phyloP scores from a whole-genome alignment of 148 eudicot species.

The Amaranthus cruentus region DNA sequence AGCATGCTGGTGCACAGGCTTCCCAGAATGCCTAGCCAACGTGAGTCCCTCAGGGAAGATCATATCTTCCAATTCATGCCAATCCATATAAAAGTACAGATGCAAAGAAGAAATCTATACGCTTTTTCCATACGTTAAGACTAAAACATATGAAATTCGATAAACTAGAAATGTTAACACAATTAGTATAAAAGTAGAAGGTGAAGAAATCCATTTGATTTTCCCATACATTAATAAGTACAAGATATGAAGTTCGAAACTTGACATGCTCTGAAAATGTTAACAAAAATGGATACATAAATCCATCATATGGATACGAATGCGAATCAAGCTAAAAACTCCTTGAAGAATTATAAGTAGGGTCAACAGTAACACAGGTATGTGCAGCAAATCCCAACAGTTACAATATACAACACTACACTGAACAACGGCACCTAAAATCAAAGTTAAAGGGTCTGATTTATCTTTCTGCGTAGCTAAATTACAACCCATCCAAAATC shows the following conservation, averaged over 20 bases:
- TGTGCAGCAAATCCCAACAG: conserved; percentile 46
- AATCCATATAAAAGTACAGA: too few species aligned
- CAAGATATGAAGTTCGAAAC: neutral
- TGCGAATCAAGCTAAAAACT: conserved; percentile 20
- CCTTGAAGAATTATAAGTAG: conserved; percentile 18
- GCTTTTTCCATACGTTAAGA: too few species aligned
- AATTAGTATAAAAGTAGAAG: too few species aligned
- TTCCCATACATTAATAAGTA: neutral
- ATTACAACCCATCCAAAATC: conserved; percentile 57
- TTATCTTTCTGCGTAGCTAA: conserved; percentile 47
- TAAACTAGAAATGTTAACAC: too few species aligned
- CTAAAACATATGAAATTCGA: too few species aligned
- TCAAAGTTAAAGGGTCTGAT: conserved; percentile 44
- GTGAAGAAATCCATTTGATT: conserved; percentile 1
- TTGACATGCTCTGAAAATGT: conserved; percentile 5
- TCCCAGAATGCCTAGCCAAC: too few species aligned
- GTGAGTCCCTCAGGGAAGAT: too few species aligned
- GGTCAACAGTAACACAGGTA: conserved; percentile 32
- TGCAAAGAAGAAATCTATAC: too few species aligned
- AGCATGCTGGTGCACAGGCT: too few species aligned
- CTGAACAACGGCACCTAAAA: conserved; percentile 30
- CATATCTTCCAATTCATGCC: too few species aligned
- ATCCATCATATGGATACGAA: conserved; percentile 11
- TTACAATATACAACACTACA: conserved; percentile 49
- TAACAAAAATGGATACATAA: conserved; percentile 7